Evolutionary conservation across 2,329 filamentous ascomycete genomes (phyloP).

Genomic region (Stenocarpella maydis): DNA sequence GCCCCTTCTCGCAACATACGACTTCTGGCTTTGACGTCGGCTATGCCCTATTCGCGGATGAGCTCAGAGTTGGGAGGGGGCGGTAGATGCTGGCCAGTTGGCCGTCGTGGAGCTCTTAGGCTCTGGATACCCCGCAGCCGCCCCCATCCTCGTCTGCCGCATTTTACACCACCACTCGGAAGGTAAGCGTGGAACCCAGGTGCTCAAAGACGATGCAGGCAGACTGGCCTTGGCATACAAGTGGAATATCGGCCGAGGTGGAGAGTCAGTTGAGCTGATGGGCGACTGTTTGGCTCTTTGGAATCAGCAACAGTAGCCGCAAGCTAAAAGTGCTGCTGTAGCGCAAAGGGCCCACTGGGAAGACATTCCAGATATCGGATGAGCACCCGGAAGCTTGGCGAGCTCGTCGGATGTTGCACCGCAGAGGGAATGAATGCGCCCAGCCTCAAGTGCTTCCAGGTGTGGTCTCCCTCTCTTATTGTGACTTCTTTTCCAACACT

Average conservation of each 20-base stretch:
- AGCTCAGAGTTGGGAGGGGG: not conserved
- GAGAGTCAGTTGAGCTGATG: not conserved
- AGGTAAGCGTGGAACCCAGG: not conserved
- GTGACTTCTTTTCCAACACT: too few species aligned
- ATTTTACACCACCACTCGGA: not conserved
- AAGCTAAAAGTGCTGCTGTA: not conserved
- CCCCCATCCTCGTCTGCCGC: constrained; percentile 2
- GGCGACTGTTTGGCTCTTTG: not conserved
- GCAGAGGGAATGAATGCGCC: not conserved
- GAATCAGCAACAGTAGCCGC: not conserved
- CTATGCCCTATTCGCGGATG: constrained; percentile 13
- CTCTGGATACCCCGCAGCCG: not conserved
- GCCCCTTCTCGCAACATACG: constrained; percentile 1
- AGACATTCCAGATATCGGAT: constrained; percentile 6
- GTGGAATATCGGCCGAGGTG: not conserved
- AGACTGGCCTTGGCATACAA: not conserved
- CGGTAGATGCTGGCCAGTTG: constrained; percentile 1
- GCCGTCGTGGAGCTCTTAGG: not conserved
- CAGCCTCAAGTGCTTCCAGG: too few species aligned
- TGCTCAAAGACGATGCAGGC: not conserved
- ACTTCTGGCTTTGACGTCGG: constrained; percentile 21
- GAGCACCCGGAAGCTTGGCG: constrained; percentile 8
- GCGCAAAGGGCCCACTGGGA: not conserved
- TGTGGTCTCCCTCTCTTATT: too few species aligned
- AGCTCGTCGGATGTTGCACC: constrained; percentile 8